A percentile compares a stretch with the other conserved stretches of the same genome.
phyloP scores from a whole-genome alignment of 2,329 filamentous ascomycete genomes.

The Phoma sp. region DNA sequence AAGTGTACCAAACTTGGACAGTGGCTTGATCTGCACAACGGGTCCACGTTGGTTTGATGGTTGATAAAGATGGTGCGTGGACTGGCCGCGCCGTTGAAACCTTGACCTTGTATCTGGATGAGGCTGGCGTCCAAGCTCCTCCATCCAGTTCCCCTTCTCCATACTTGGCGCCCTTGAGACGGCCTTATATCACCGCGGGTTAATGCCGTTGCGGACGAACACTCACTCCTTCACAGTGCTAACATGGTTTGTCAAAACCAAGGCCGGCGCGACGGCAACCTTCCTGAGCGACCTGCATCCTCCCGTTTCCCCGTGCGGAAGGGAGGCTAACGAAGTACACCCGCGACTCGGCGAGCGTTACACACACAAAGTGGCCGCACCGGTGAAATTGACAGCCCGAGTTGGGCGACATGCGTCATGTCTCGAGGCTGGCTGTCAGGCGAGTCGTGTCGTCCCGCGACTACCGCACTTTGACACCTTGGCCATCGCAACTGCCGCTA shows the following conservation, averaged over 20 bases:
- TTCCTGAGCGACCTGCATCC: constrained; percentile 9
- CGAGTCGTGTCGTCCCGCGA: constrained; percentile 13
- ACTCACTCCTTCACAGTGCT: neutral
- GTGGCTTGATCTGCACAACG: constrained; percentile 43
- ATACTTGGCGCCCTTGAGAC: constrained; percentile 8
- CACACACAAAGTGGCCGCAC: constrained; percentile 5
- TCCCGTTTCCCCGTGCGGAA: constrained; percentile 17
- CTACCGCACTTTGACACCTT: constrained; percentile 7
- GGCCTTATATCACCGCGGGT: constrained; percentile 4
- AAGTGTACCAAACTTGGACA: constrained; percentile 30
- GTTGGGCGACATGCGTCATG: constrained; percentile 12
- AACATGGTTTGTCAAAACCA: neutral
- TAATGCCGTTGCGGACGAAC: constrained; percentile 3
- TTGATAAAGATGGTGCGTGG: constrained; percentile 33
- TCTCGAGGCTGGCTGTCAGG: constrained; percentile 4
- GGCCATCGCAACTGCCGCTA: constrained; percentile 9
- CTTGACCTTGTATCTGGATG: constrained; percentile 28
- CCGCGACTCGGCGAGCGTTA: constrained; percentile 7
- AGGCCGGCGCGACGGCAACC: constrained; percentile 3
- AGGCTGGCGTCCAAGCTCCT: constrained; percentile 32
- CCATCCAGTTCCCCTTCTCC: constrained; percentile 2
- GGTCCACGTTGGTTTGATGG: constrained; percentile 34
- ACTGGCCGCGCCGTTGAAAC: constrained; percentile 37
- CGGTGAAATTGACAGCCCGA: constrained; percentile 10
- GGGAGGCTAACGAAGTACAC: neutral